Evolutionary conservation across 441 rosid species (phyloP).

Genomic region (Croton setiger): DNA sequence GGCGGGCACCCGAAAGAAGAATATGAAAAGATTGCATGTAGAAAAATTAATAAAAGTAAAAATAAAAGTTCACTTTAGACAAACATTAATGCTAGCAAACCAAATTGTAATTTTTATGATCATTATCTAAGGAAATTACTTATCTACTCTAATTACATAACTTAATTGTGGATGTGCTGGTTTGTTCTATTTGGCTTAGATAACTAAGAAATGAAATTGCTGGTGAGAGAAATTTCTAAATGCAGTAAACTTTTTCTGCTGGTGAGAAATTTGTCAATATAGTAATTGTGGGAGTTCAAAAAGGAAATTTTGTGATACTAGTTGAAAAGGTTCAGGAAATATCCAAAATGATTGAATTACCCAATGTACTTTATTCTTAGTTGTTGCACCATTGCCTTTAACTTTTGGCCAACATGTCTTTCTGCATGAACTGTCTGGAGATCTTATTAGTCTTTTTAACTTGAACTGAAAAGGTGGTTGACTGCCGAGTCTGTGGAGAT

Average conservation of each 20-base stretch:
- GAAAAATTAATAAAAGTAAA: not conserved
- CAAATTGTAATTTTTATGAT: not conserved
- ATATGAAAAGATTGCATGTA: not conserved
- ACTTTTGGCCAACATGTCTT: not conserved
- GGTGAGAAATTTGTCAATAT: no score
- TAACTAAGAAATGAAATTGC: not conserved
- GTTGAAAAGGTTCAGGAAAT: not conserved
- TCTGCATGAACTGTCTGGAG: not conserved
- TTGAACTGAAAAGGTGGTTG: constrained; percentile 69
- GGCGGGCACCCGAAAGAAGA: not conserved
- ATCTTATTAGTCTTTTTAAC: constrained; percentile 16
- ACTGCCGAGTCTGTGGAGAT: constrained; percentile 96
- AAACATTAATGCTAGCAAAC: not conserved
- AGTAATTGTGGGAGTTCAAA: not conserved
- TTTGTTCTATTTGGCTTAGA: not conserved
- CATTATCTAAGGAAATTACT: not conserved
- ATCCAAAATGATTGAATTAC: not conserved
- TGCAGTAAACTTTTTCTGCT: not conserved
- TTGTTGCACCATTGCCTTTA: not conserved
- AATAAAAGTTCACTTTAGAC: not conserved
- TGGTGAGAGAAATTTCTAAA: not conserved
- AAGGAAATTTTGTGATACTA: not conserved
- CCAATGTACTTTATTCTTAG: not conserved
- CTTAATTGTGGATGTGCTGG: not conserved
- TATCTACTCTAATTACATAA: not conserved